Evolutionary conservation across 805 yeast genomes (phyloP).

Genomic region (Saccharomyces eubayanus): DNA sequence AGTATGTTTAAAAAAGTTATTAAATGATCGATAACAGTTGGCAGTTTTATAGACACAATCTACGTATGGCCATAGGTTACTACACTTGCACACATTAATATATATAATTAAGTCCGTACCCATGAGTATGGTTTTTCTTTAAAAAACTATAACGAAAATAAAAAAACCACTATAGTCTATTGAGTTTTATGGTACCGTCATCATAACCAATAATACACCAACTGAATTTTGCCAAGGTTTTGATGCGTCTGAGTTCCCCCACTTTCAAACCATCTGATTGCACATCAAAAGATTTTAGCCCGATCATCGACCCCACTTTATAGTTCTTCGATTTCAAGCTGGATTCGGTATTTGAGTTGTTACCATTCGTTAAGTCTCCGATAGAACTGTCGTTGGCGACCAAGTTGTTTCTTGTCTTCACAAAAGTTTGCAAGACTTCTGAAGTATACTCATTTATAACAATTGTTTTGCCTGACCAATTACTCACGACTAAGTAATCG

Average conservation of each 20-base stretch:
- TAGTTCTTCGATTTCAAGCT: background rate
- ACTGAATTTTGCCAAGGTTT: background rate
- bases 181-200: conserved; percentile 23
- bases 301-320: conserved; percentile 3
- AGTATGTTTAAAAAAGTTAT: conserved; percentile 6
- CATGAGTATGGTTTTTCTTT: background rate
- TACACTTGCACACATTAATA: background rate
- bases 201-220: conserved; percentile 30
- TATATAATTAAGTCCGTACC: background rate
- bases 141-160: background rate
- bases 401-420: conserved; percentile 19
- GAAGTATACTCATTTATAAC: conserved; percentile 4
- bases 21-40: conserved; percentile 1
- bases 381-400: conserved; percentile 18
- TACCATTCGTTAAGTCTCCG: conserved; percentile 14
- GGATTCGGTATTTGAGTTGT: conserved; percentile 2
- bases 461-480: conserved; percentile 21
- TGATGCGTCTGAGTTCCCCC: background rate
- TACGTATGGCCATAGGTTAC: background rate
- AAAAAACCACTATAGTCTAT: conserved; percentile 3
- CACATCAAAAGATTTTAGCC: background rate
- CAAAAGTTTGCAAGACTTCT: conserved; percentile 1
- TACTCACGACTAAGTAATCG: conserved; percentile 6
- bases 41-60: background rate
- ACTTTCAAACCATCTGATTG: background rate